Evolutionary conservation across 2,329 filamentous ascomycete species (phyloP).

Genomic region (Pezizomycotina sp.): DNA sequence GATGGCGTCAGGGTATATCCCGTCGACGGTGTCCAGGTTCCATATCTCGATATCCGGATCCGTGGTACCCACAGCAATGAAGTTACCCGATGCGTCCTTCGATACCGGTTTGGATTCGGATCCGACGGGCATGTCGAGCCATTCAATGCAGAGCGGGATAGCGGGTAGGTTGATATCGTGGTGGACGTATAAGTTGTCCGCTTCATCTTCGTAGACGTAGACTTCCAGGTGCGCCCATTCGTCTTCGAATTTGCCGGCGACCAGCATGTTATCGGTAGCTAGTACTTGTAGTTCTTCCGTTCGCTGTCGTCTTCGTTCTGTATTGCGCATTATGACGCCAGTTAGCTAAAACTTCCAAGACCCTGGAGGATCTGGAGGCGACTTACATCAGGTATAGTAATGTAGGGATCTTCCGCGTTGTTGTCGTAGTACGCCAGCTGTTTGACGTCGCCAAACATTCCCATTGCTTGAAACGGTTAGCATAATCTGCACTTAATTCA

Average conservation of each 20-base stretch:
- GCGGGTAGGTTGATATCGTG: conserved; percentile 98
- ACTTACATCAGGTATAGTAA: conserved; percentile 55
- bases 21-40: conserved; percentile 90
- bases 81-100: conserved; percentile 61
- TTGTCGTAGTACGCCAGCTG: conserved; percentile 85
- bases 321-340: neutral
- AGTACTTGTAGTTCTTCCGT: conserved; percentile 86
- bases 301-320: conserved; percentile 53
- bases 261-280: conserved; percentile 76
- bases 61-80: conserved; percentile 89
- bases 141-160: conserved; percentile 88
- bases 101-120: conserved; percentile 37
- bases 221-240: conserved; percentile 93
- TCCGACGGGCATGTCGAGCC: conserved; percentile 81
- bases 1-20: conserved; percentile 96
- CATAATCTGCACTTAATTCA: neutral
- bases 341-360: too few species aligned
- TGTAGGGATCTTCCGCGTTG: conserved; percentile 91
- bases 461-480: conserved; percentile 35
- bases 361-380: neutral
- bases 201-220: conserved; percentile 89
- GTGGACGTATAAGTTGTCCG: conserved; percentile 95
- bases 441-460: conserved; percentile 91
- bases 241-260: conserved; percentile 89
- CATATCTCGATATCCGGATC: conserved; percentile 97